Evolutionary conservation across 2,329 filamentous ascomycete species (phyloP), one percentile per base, ranked within the genome.

Genomic region (Chrysoporthe deuterocubensis): DNA sequence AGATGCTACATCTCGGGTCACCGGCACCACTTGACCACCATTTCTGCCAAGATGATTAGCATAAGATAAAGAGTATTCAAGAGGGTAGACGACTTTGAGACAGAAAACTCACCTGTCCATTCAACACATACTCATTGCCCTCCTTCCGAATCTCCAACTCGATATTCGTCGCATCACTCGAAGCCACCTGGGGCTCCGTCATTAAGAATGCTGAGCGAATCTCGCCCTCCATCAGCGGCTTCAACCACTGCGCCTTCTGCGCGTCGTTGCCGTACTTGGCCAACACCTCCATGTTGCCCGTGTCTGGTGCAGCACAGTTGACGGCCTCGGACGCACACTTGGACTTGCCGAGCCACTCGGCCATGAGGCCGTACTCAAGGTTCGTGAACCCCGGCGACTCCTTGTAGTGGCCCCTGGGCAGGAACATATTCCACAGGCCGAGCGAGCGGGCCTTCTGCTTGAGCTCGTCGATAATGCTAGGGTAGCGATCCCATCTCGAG

Each of bases 11-110:
- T 74, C 95, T 88, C 68, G 91, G 92, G 81, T 99, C 96, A 68
- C 96, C 96, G 21, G 94, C 94, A 72, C 96, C 96, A 71, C 93
- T 97, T 40, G 93, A 97, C 96, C 96, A 99, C 96, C 96, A 99
- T 93, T 99, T 99, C 88, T 95, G 74, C 18, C 32, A 44, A 13
- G n/a, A 46, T 2, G 16, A 13, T 67, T 21, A 67, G 67, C 52
- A n/a, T 11, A 16, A 5, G 7, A 4, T 21, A 40, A 5, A 11
- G 18, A 16, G 32, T 3, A 32, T 13, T 46, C 26, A 4, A 9
- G 21, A 14, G 4, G 40, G 32, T 21, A 54, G 26, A 16, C 16
- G 7, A 7, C 4, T 44, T 14, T 11, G 46, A 16, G 14, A 52
- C 13, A 16, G 8, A 11, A n/a, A 4, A 78, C 86, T 68, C 81